Conservation (phyloP, 371 early-diverging fungal genomes). For the Parasitella parasitica region DNA sequence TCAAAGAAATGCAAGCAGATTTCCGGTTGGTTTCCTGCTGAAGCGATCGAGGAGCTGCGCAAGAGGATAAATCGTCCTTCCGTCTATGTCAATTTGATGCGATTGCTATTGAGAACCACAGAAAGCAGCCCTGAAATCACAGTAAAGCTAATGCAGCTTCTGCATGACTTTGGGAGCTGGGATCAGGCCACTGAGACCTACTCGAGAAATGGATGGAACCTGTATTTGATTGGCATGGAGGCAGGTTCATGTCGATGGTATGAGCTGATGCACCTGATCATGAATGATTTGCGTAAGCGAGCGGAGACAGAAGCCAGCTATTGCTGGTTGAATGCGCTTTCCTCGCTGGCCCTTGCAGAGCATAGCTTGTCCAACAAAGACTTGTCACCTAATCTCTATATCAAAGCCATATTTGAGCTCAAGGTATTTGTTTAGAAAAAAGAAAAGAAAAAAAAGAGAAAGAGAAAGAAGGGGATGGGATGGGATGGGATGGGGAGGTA, state of each 20-base stretch:
- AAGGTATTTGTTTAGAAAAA: conserved; percentile 12
- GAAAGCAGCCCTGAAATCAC: conserved; percentile 2
- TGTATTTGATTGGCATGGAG: conserved; percentile 37
- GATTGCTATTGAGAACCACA: conserved; percentile 27
- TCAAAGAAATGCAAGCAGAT: conserved; percentile 17
- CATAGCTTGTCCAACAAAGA: conserved; percentile 7
- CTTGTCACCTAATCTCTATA: not conserved
- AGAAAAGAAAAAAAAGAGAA: not conserved
- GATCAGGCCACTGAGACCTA: conserved; percentile 6
- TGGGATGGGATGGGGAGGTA: no score
- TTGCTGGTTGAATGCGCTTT: conserved; percentile 34
- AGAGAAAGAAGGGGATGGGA: no score
- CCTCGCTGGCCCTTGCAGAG: conserved; percentile 32
- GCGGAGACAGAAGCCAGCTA: conserved; percentile 30
- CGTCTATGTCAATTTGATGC: conserved; percentile 29
- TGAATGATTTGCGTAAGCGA: conserved; percentile 21
- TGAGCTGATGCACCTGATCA: conserved; percentile 29
- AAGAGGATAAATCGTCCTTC: conserved; percentile 9
- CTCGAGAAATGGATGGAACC: conserved; percentile 28
- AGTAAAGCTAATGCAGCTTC: not conserved
- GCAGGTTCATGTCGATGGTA: conserved; percentile 40
- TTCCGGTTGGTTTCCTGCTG: conserved; percentile 23
- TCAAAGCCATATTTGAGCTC: conserved; percentile 15
- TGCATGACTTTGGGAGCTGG: conserved; percentile 33
- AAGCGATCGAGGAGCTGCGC: conserved; percentile 14